A percentile compares a stretch with the other conserved stretches of the same genome.
These are phyloP conservation scores for Diplodia corticola DNA, from an alignment of 2,329 filamentous ascomycete genomes.

Conservation along the genomic window DNA sequence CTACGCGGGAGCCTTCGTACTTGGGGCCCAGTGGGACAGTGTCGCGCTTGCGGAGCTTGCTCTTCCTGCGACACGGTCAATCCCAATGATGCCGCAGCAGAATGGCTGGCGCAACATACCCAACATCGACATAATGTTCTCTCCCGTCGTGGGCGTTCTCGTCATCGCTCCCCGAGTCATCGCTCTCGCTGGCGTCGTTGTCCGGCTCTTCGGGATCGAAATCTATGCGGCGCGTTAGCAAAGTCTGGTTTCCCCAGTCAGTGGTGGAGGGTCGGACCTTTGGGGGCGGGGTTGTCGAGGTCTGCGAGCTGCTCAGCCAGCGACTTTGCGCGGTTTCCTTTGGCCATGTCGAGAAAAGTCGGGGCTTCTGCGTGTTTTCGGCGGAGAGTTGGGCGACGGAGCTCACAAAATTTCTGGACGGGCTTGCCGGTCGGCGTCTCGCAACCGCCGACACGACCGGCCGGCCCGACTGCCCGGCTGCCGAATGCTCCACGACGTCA, in stretches of 20 bases:
- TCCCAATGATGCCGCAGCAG: not conserved
- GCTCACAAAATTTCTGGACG: slow-evolving; percentile 17
- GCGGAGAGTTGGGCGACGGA: not conserved
- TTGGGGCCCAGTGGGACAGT: slow-evolving; percentile 69
- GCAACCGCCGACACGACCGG: not conserved
- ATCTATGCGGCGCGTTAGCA: slow-evolving; percentile 53
- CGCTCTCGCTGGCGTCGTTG: slow-evolving; percentile 57
- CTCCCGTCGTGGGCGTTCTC: slow-evolving; percentile 58
- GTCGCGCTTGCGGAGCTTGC: slow-evolving; percentile 75
- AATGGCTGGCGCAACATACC: slow-evolving; percentile 45
- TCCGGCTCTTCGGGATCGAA: slow-evolving; percentile 74
- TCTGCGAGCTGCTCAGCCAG: slow-evolving; percentile 63
- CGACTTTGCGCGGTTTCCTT: slow-evolving; percentile 37
- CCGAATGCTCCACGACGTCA: slow-evolving; percentile 13
- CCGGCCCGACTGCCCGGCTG: not conserved
- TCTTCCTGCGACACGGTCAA: slow-evolving; percentile 59
- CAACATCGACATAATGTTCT: slow-evolving; percentile 83
- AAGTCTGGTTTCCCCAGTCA: not conserved
- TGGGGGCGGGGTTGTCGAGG: slow-evolving; percentile 54
- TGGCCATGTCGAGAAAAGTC: slow-evolving; percentile 39
- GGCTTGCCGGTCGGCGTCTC: not conserved
- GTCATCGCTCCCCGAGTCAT: slow-evolving; percentile 55
- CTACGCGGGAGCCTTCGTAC: slow-evolving; percentile 77
- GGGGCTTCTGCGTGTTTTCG: slow-evolving; percentile 29
- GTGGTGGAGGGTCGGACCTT: slow-evolving; percentile 28